A percentile compares a stretch with the other conserved stretches of the same genome.
Conservation (phyloP, 768 basidiomycete species). For the Phaeolepiota aurea region DNA sequence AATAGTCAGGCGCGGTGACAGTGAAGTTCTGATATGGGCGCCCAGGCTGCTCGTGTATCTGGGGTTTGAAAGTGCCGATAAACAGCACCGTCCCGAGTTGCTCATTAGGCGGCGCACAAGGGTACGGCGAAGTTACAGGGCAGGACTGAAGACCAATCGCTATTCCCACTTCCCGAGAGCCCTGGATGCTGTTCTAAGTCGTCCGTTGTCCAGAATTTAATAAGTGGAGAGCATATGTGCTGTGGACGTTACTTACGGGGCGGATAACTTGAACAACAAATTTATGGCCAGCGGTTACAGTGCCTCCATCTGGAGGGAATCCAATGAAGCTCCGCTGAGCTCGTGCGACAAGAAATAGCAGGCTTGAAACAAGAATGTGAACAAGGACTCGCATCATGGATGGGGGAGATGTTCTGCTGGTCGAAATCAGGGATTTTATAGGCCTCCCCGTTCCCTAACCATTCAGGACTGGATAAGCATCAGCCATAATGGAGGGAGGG, state of each 20-base stretch:
- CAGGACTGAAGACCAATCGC: slow-evolving; percentile 34
- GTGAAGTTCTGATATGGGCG: slow-evolving; percentile 38
- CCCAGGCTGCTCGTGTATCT: slow-evolving; percentile 18
- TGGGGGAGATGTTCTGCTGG: too few relatives aligned
- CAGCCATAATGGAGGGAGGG: too few relatives aligned
- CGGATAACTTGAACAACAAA: slow-evolving; percentile 29
- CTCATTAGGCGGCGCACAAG: slow-evolving; percentile 11
- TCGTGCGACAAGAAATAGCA: neutral
- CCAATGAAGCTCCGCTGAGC: slow-evolving; percentile 27
- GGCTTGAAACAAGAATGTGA: too few relatives aligned
- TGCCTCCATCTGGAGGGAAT: slow-evolving; percentile 17
- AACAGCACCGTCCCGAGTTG: slow-evolving; percentile 31
- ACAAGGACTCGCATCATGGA: too few relatives aligned
- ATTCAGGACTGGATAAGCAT: too few relatives aligned
- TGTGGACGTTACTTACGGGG: slow-evolving; percentile 24
- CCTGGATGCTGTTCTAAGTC: slow-evolving; percentile 25
- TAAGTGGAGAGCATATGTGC: neutral
- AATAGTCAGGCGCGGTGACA: slow-evolving; percentile 19
- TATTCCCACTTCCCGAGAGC: slow-evolving; percentile 34
- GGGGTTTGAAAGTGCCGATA: slow-evolving; percentile 28
- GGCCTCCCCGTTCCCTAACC: too few relatives aligned
- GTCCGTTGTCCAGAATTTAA: neutral
- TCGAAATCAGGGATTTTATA: too few relatives aligned
- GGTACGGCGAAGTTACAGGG: slow-evolving; percentile 11
- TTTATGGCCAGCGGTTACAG: slow-evolving; percentile 17